Base-by-base conservation (phyloP, 2,329 filamentous ascomycete genomes). In the Botryosphaeria dothidea region DNA sequence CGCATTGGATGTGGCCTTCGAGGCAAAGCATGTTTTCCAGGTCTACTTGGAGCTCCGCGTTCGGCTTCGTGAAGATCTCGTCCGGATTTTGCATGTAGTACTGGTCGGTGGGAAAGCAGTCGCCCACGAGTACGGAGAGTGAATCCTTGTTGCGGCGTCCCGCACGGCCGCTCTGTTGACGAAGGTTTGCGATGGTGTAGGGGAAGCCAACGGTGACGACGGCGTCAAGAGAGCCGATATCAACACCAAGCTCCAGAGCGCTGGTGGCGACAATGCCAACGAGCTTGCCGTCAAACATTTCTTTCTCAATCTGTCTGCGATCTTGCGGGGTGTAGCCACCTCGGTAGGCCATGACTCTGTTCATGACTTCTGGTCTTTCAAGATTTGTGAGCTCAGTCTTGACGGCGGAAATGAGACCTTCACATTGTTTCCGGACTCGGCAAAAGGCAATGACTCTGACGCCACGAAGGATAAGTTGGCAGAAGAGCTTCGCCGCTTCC, bases 11-110 rank as follows among this genome's bases (percentile, higher is more conserved):
- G 73, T 99, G 95, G 0, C 93, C 94, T 81, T 98, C 95, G 0
- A 95, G 83, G 5, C 97, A 90, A 3, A 98, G 86, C 81, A 97
- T 88, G 69, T 97, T 98, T 51, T 90, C 85, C n/a, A 99, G 81
- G 74, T 99, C 95, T 4, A 98, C 91, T 73, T 95, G 93, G 2
- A 98, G 82, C 75, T 92, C 91, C 69, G 89, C 91, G 69, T 97
- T 97, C 0, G 93, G 93, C 71, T 92, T 92, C 0, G 91, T 95
- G 77, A 98, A 94, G 25, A 99, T 90, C 76, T 97, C 92, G 67
- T 95, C 90, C 0, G 95, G 95, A 68, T 98, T 96, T 67, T 92
- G 88, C 95, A 99, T 99, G 77, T 96, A 99, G 74, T 96, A 89
- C 74, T 99, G 95, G 74, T 99, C 95, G 0, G 92, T 92, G 2